Percentiles rank a stretch among this genome's conserved stretches.
Conservation (phyloP, 2,329 filamentous ascomycete genomes). For the Ophiostoma ulmi region DNA sequence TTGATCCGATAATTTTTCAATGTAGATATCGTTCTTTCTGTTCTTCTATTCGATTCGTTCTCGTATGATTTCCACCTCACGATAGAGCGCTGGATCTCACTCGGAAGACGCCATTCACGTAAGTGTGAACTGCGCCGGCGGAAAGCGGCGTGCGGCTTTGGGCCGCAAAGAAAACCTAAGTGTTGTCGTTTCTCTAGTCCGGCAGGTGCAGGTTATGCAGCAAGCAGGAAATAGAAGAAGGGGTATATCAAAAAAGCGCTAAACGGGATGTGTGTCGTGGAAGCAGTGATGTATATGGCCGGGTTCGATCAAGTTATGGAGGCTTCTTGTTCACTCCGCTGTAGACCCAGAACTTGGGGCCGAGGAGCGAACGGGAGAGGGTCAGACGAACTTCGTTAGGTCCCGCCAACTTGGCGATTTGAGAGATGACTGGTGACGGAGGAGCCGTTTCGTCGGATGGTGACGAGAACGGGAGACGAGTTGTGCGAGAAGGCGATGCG, state of each 20-base stretch:
- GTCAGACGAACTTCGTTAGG: constrained; percentile 57
- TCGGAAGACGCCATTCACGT: constrained; percentile 29
- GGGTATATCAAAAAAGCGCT: constrained; percentile 12
- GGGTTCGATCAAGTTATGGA: constrained; percentile 66
- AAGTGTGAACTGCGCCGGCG: constrained; percentile 25
- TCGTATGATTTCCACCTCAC: constrained; percentile 24
- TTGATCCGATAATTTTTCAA: not conserved
- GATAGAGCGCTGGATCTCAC: constrained; percentile 26
- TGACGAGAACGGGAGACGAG: constrained; percentile 19
- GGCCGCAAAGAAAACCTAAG: constrained; percentile 24
- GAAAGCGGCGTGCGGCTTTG: constrained; percentile 28
- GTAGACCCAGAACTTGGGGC: constrained; percentile 90
- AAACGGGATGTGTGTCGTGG: constrained; percentile 7
- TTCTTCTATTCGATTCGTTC: not conserved
- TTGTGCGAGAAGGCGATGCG: not conserved
- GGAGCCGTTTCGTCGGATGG: constrained; percentile 18
- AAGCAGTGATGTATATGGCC: constrained; percentile 14
- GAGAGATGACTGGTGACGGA: constrained; percentile 15
- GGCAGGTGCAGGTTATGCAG: constrained; percentile 19
- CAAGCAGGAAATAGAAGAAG: constrained; percentile 17
- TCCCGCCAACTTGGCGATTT: constrained; percentile 39
- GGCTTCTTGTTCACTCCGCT: constrained; percentile 95
- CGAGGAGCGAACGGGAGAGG: constrained; percentile 82
- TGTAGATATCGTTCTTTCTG: constrained; percentile 5
- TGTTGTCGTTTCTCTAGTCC: constrained; percentile 21